Base-by-base conservation (phyloP, 257 asterid species). In the Plantago elongata region DNA sequence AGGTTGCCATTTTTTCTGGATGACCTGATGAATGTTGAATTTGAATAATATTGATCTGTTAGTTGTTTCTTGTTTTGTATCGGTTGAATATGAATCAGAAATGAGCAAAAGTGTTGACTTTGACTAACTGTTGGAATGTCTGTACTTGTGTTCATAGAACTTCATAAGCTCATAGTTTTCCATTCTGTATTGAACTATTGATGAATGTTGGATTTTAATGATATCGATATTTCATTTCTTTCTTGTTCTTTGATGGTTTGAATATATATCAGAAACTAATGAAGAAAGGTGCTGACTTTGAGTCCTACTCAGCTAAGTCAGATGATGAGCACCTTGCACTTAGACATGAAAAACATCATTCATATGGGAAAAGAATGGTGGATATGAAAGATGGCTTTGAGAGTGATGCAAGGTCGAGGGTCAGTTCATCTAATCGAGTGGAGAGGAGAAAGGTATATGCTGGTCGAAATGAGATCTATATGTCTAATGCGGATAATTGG, bases 341-440 rank as follows among this genome's bases (percentile, higher is more conserved):
- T 72, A 82, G 77, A 64, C 74, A 68, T 49, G 75, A 72, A 61
- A 76, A 66, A 70, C 56, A 60, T 63, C 66, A 63, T 38, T 45
- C 55, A 51, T 75, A 77, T 15, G 82, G 63, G 62, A 72, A 81
- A 60, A 69, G 68, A 73, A 74, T 54, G 69, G 59, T 65, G 74
- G 80, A 76, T 54, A 34, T 62, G 67, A 70, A 72, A 49, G 82
- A 78, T 69, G 81, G 74, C 43, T 79, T 82, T 13, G 87, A 78
- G 61, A 72, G 78, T 47, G 95, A 81, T 70, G 80, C 63, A 14
- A 78, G 81, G 67, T 79, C 95, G 43, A 80, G 18, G 68, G 48
- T 59, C 64, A 72, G 80, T 68, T 72, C 88, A 38, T 83, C 85
- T 30, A 74, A 80, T 34, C 80, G 80, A 62, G 77, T 61, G 34